A percentile compares a stretch with the other conserved stretches of the same genome.
Conservation (phyloP, 2,329 filamentous ascomycete species). For the Claviceps sorghi region DNA sequence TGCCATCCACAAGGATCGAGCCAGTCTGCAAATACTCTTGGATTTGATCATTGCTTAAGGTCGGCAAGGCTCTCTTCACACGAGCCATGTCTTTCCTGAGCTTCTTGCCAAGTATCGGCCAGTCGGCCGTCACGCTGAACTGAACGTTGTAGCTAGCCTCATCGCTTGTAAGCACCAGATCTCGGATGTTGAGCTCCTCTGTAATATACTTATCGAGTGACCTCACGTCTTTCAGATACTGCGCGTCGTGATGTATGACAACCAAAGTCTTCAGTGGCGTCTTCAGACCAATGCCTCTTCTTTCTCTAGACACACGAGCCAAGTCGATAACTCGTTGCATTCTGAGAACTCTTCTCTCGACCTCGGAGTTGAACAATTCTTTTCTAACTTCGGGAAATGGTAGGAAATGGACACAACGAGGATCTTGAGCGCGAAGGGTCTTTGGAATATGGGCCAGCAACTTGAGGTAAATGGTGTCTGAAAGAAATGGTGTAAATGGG, state of each 20-base stretch:
- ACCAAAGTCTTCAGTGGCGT: constrained; percentile 80
- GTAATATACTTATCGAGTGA: constrained; percentile 78
- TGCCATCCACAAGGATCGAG: constrained; percentile 71
- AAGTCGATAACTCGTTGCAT: constrained; percentile 97
- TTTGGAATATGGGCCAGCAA: constrained; percentile 71
- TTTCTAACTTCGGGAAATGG: constrained; percentile 76
- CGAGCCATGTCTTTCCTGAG: constrained; percentile 86
- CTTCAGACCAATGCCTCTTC: constrained; percentile 72
- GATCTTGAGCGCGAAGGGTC: constrained; percentile 52
- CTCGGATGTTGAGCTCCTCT: constrained; percentile 82
- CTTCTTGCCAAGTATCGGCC: constrained; percentile 91
- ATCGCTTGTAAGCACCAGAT: constrained; percentile 70
- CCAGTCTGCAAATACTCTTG: constrained; percentile 61
- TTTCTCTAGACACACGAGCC: constrained; percentile 71
- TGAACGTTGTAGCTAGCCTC: constrained; percentile 86
- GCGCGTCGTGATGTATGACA: constrained; percentile 68
- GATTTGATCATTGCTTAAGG: constrained; percentile 64
- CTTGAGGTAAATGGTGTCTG: constrained; percentile 82
- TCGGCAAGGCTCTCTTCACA: constrained; percentile 80
- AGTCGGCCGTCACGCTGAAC: constrained; percentile 81
- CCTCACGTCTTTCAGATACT: constrained; percentile 76
- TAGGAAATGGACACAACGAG: constrained; percentile 83
- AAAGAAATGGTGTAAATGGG: constrained; percentile 90
- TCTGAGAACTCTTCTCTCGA: constrained; percentile 72
- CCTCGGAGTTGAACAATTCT: constrained; percentile 72